Conservation (phyloP, 768 basidiomycete genomes). For the Chalciporus chontae region DNA sequence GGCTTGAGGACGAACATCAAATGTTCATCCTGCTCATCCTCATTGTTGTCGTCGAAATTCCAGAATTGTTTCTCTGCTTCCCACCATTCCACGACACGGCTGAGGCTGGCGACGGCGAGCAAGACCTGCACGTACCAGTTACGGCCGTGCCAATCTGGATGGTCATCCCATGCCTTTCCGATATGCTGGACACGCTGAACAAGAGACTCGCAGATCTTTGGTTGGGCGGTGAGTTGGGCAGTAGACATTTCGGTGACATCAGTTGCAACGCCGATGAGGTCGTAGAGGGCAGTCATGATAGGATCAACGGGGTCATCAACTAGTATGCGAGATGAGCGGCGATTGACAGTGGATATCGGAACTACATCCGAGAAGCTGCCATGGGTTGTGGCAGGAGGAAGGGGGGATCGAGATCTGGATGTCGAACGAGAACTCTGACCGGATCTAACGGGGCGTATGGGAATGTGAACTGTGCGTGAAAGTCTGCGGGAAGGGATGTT, state of each 20-base stretch:
- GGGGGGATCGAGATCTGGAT: slow-evolving; percentile 90
- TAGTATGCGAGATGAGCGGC: slow-evolving; percentile 77
- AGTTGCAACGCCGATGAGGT: slow-evolving; percentile 88
- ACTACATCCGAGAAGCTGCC: slow-evolving; percentile 60
- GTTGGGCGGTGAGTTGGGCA: slow-evolving; percentile 77
- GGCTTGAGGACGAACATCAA: slow-evolving; percentile 93
- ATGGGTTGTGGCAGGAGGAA: slow-evolving; percentile 68
- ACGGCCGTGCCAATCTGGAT: slow-evolving; percentile 96
- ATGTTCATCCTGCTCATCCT: slow-evolving; percentile 87
- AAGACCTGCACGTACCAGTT: slow-evolving; percentile 98
- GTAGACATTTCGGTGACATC: slow-evolving; percentile 91
- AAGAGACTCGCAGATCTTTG: slow-evolving; percentile 80
- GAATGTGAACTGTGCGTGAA: slow-evolving; percentile 80
- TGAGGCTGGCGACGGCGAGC: slow-evolving; percentile 91
- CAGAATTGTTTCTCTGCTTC: slow-evolving; percentile 99
- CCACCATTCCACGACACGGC: slow-evolving; percentile 99
- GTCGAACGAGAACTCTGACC: slow-evolving; percentile 89
- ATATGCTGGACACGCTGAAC: slow-evolving; percentile 90
- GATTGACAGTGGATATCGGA: slow-evolving; percentile 47
- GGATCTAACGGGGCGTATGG: slow-evolving; percentile 61
- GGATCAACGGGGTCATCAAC: slow-evolving; percentile 85
- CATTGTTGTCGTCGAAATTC: slow-evolving; percentile 94
- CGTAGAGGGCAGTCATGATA: slow-evolving; percentile 87
- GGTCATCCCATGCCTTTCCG: slow-evolving; percentile 95
- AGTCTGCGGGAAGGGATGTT: slow-evolving; percentile 70